Percentiles rank a stretch among this genome's conserved stretches.
These are phyloP conservation scores for Talaromyces marneffei DNA, from an alignment of 2,329 filamentous ascomycete genomes.

Conservation along the genomic window DNA sequence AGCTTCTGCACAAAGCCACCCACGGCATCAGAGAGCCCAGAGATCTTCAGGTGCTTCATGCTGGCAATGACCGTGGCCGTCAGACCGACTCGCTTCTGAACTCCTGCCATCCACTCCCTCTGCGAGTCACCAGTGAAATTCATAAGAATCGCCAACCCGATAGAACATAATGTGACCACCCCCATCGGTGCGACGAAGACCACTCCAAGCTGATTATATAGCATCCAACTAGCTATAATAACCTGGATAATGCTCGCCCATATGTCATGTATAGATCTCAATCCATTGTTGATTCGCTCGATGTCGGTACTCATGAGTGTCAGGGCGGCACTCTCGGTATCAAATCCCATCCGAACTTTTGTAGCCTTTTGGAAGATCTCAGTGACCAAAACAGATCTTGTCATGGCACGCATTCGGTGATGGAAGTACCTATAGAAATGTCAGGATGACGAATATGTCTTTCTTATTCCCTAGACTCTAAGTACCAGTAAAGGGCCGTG, in stretches of 20 bases:
- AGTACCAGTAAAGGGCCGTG: conserved; percentile 37
- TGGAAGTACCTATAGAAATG: neutral
- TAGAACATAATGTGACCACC: conserved; percentile 16
- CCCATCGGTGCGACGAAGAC: conserved; percentile 40
- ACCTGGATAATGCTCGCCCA: conserved; percentile 43
- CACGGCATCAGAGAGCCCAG: conserved; percentile 41
- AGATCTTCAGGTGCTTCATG: conserved; percentile 50
- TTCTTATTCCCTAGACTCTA: neutral
- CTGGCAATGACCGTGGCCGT: conserved; percentile 37
- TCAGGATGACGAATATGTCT: neutral
- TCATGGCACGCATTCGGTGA: conserved; percentile 6
- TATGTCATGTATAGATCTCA: conserved; percentile 39
- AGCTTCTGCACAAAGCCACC: conserved; percentile 34
- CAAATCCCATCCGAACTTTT: conserved; percentile 25
- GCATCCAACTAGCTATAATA: conserved; percentile 41
- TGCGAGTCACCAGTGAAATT: conserved; percentile 20
- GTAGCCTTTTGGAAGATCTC: conserved; percentile 19
- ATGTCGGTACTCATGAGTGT: conserved; percentile 45
- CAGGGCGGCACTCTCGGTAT: conserved; percentile 33
- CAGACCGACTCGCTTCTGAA: conserved; percentile 9
- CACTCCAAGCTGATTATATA: conserved; percentile 37
- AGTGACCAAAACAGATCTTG: conserved; percentile 5
- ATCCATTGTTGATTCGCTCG: conserved; percentile 39
- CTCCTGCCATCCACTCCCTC: conserved; percentile 4
- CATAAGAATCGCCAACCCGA: conserved; percentile 18